Conservation (phyloP, 306 rosid species). For the Casuarina cunninghamiana region DNA sequence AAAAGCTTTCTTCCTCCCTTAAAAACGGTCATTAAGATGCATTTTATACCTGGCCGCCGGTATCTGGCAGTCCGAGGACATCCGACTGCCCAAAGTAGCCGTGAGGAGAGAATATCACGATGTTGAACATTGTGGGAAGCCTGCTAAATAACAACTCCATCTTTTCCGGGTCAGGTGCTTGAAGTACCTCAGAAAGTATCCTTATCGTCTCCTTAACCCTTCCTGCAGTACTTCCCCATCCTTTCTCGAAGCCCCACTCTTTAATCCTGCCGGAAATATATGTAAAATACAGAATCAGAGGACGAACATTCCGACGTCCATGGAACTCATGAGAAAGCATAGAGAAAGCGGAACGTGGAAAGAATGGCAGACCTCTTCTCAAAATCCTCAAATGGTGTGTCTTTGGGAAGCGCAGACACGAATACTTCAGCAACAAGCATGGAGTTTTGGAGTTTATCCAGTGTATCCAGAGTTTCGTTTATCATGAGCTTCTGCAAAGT, state of each 20-base stretch:
- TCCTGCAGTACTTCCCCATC: slow-evolving; percentile 86
- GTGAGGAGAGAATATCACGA: slow-evolving; percentile 82
- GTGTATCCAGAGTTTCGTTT: slow-evolving; percentile 53
- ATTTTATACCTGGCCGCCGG: slow-evolving; percentile 85
- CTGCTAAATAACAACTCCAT: slow-evolving; percentile 64
- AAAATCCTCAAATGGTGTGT: slow-evolving; percentile 57
- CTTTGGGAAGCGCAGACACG: slow-evolving; percentile 55
- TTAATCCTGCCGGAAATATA: slow-evolving; percentile 46
- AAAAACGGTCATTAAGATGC: neutral
- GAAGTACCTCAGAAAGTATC: slow-evolving; percentile 69
- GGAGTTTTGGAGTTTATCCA: slow-evolving; percentile 69
- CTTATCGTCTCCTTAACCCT: slow-evolving; percentile 73
- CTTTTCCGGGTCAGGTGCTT: slow-evolving; percentile 78
- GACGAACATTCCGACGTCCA: neutral
- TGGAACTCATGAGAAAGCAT: neutral
- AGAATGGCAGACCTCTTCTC: slow-evolving; percentile 49
- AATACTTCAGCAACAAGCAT: slow-evolving; percentile 59
- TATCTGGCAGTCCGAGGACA: slow-evolving; percentile 95
- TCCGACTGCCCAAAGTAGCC: slow-evolving; percentile 95
- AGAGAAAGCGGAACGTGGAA: neutral
- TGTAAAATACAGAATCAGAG: neutral
- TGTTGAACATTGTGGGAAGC: slow-evolving; percentile 73
- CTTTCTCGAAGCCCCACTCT: slow-evolving; percentile 96
- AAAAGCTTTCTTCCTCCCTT: too few species aligned
- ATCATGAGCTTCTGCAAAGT: slow-evolving; percentile 66